A percentile compares a stretch with the other conserved stretches of the same genome.
These are phyloP conservation scores for Simmondsia chinensis DNA, from an alignment of 148 eudicot genomes.

Conservation along the genomic window DNA sequence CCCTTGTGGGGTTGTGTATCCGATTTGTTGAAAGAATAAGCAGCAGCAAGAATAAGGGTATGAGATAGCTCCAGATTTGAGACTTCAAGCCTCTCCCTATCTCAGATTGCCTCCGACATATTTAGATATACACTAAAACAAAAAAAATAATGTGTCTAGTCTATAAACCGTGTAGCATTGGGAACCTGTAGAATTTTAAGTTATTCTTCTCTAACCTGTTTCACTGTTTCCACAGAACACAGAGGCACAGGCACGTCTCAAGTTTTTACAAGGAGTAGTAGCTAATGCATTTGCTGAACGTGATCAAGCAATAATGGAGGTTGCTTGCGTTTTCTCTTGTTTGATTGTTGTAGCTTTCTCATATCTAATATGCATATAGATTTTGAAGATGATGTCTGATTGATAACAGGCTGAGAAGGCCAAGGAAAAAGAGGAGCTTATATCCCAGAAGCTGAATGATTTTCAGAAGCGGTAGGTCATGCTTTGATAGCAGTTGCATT, in stretches of 20 bases:
- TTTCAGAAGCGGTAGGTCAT: conserved; percentile 43
- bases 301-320: conserved; percentile 92
- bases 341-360: no score
- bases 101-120: no score
- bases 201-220: conserved; percentile 5
- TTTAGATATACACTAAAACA: no score
- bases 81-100: no score
- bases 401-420: conserved; percentile 78
- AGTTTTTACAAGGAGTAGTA: conserved; percentile 70
- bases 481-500: no score
- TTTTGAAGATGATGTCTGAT: conserved; percentile 13
- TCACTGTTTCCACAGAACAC: conserved; percentile 38
- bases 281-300: conserved; percentile 91
- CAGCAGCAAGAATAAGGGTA: no score
- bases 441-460: conserved; percentile 45
- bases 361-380: conserved; percentile 3
- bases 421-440: conserved; percentile 68
- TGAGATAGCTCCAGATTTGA: no score
- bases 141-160: no score
- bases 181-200: background rate
- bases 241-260: conserved; percentile 75
- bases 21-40: no score
- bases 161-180: no score
- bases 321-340: conserved; percentile 8
- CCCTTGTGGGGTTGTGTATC: no score